Base-by-base conservation (phyloP, 768 basidiomycete genomes). In the Tylopilus balloui region DNA sequence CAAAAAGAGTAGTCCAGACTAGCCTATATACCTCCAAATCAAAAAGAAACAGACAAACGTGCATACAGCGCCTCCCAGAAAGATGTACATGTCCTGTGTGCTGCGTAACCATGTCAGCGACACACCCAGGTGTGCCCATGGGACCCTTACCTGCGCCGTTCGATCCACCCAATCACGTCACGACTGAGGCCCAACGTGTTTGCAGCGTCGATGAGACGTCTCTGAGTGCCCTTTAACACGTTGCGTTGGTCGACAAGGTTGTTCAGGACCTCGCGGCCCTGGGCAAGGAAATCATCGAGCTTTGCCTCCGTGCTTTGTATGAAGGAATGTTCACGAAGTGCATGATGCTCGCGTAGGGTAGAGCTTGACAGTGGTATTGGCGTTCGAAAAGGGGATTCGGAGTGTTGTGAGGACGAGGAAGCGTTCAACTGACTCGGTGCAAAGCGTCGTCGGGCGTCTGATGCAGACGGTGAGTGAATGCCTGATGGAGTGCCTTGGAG, bases 151-250 rank as follows among this genome's bases (percentile, higher is more conserved):
- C 91, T 96, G 68, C 96, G 76, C 54, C 84, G 79, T 64, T 99
- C 96, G 56, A 99, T 94, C 92, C 94, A 99, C 7, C 89, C 85
- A 67, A 99, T 97, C 28, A 95, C 94, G 63, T 95, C 80, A 52
- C 93, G 78, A 67, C 93, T 93, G 63, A 98, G 70, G 0, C 96
- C 96, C 50, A 99, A 70, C 21, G 92, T 96, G 68, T 96, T 97
- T 40, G 94, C 96, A 36, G 92, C 86, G 63, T 90, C 86, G 48
- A 96, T 69, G 42, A 99, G 69, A 47, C 89, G 77, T 57, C 83
- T 78, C 63, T 91, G 87, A 0, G 96, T 97, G n/a, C 92, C 94
- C 69, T 97, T 98, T 50, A 99, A 73, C 67, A 98, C 82, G 62
- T 88, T 88, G 51, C 92, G 75, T 70, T 99, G 96, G 64, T 93